A percentile compares a stretch with the other conserved stretches of the same genome.
These are phyloP conservation scores for Lactarius vividus DNA, from an alignment of 768 basidiomycete species.

Conservation along the genomic window DNA sequence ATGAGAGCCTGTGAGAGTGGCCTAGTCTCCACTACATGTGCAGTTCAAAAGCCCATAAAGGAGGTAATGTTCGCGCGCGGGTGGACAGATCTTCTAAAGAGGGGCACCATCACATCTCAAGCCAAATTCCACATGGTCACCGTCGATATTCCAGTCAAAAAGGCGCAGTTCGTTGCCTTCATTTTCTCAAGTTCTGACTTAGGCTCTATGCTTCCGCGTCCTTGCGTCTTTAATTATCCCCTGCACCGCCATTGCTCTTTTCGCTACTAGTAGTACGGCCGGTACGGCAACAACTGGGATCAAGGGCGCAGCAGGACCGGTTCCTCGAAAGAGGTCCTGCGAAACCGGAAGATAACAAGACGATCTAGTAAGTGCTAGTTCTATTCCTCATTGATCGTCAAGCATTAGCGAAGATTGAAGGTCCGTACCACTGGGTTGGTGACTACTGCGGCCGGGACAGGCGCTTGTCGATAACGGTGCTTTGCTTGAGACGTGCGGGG, in stretches of 20 bases:
- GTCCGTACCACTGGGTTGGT: slow-evolving; percentile 79
- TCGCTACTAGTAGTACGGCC: neutral
- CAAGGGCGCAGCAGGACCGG: slow-evolving; percentile 80
- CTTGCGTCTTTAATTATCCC: neutral
- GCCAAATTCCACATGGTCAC: slow-evolving; percentile 10
- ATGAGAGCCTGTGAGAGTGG: too few relatives aligned
- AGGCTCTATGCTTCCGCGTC: neutral
- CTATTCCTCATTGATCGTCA: neutral
- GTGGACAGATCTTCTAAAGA: too few relatives aligned
- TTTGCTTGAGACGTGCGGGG: slow-evolving; percentile 68
- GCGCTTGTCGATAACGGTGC: slow-evolving; percentile 55
- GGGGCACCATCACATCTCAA: slow-evolving; percentile 1
- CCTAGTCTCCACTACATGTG: too few relatives aligned
- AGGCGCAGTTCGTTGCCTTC: slow-evolving; percentile 2
- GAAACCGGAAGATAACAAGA: slow-evolving; percentile 80
- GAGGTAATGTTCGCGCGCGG: too few relatives aligned
- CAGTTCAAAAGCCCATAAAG: too few relatives aligned
- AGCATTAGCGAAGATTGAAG: slow-evolving; percentile 45
- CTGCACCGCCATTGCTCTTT: slow-evolving; percentile 15
- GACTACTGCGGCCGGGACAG: slow-evolving; percentile 59
- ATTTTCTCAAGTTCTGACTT: neutral
- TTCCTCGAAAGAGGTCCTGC: slow-evolving; percentile 85
- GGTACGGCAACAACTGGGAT: slow-evolving; percentile 65
- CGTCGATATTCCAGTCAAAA: slow-evolving; percentile 7
- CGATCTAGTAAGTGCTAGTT: slow-evolving; percentile 59